Base-by-base conservation (phyloP, 2,329 filamentous ascomycete species). In the Dissoconium aciculare region DNA sequence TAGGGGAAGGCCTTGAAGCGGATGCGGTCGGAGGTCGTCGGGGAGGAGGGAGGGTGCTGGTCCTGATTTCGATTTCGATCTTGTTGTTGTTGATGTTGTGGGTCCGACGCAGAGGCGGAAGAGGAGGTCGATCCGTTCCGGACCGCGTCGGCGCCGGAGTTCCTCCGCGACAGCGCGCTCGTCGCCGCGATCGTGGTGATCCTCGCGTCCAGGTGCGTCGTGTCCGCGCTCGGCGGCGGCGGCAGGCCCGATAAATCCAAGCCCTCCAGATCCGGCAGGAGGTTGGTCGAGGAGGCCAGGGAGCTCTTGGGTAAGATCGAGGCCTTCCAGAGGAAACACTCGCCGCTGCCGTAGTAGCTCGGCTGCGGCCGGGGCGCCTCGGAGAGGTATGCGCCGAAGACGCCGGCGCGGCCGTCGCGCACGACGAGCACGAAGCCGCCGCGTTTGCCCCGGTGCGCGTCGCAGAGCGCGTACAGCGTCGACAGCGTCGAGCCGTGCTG, bases 1-100 rank as follows among this genome's bases (percentile, higher is more conserved):
- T 94, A 95, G 0, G 87, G 85, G 47, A 95, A 98, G 0, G 87
- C 87, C 58, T 93, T 94, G 67, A 98, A 98, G 12, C 89, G 74
- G 43, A 95, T 82, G 15, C 74, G 68, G 38, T 87, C 80, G 4
- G 74, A 70, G 41, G 31, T 43, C 16, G 28, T 31, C 21, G 35
- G 31, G 11, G 36, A n/a, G 3, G 34, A 30, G 11, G 42, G 39
- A 9, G 40, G 38, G 14, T 44, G 41, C n/a, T n/a, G n/a, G n/a
- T n/a, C n/a, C n/a, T n/a, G n/a, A n/a, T n/a, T n/a, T n/a, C n/a
- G n/a, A n/a, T n/a, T n/a, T n/a, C n/a, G n/a, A n/a, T n/a, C n/a
- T n/a, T n/a, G n/a, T n/a, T n/a, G n/a, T n/a, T n/a, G n/a, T n/a
- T n/a, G n/a, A n/a, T n/a, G n/a, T n/a, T n/a, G n/a, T n/a, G n/a